phyloP scores from a whole-genome alignment of 768 basidiomycete species.

The Lyophyllum atratum region DNA sequence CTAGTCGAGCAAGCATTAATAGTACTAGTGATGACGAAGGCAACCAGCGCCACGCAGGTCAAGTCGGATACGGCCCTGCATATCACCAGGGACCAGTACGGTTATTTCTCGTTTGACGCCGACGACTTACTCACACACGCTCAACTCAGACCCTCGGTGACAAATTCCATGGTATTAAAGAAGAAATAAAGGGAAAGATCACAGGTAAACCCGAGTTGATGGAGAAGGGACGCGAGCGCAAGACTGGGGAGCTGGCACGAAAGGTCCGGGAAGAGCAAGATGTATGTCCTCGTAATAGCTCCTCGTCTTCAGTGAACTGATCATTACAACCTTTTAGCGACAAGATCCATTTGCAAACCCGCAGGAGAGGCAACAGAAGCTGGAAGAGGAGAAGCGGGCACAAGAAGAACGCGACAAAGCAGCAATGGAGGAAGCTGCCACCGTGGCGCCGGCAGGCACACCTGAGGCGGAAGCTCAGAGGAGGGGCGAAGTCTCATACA shows the following conservation, averaged over 20 bases:
- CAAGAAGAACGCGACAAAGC: conserved; percentile 1
- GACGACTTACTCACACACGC: neutral
- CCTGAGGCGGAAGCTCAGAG: conserved; percentile 23
- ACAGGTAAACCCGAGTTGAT: conserved; percentile 27
- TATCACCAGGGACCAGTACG: conserved; percentile 36
- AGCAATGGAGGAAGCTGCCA: conserved; percentile 29
- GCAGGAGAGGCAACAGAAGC: conserved; percentile 15
- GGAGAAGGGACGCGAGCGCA: conserved; percentile 30
- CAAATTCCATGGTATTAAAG: conserved; percentile 32
- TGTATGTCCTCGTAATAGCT: conserved; percentile 3
- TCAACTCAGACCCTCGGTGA: conserved; percentile 29
- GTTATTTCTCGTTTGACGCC: neutral
- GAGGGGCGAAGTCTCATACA: conserved; percentile 17
- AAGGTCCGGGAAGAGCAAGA: conserved; percentile 28
- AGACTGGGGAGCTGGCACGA: conserved; percentile 32
- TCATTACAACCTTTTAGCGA: neutral
- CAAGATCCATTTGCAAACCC: conserved; percentile 20
- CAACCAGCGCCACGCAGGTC: conserved; percentile 44
- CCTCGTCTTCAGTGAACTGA: neutral
- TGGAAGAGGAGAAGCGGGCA: neutral
- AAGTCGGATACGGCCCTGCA: conserved; percentile 46
- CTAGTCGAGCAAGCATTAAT: no score
- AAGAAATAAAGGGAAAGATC: conserved; percentile 36
- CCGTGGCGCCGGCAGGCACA: conserved; percentile 28
- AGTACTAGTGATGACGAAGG: conserved; percentile 26